These are phyloP conservation scores for Penium margaritaceum DNA, from an alignment of 139 green algal species.

Conservation along the genomic window DNA sequence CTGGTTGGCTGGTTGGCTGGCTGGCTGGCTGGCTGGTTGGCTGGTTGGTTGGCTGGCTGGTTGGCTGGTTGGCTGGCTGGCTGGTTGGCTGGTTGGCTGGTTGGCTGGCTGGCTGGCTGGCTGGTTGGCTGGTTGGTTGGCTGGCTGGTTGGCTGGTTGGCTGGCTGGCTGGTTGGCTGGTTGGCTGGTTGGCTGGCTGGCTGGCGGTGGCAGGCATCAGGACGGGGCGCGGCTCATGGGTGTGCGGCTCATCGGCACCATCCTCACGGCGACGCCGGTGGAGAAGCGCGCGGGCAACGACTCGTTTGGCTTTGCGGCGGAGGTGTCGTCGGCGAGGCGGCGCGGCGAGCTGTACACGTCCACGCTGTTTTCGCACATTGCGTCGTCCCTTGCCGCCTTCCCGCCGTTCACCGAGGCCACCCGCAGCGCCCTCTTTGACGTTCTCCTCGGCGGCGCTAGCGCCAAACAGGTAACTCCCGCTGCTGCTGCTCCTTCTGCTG, in stretches of 20 bases:
- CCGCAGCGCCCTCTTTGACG: conserved; percentile 15
- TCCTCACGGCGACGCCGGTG: conserved; percentile 1
- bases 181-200: too few species aligned
- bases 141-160: too few species aligned
- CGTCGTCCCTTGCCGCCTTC: background rate
- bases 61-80: too few species aligned
- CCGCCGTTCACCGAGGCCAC: conserved; percentile 8
- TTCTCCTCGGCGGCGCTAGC: conserved; percentile 14
- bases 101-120: too few species aligned
- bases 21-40: too few species aligned
- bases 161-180: too few species aligned
- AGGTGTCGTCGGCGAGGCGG: background rate
- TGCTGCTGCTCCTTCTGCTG: too few species aligned
- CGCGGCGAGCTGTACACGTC: background rate
- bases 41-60: too few species aligned
- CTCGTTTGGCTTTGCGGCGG: background rate
- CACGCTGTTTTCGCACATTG: conserved; percentile 4
- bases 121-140: too few species aligned
- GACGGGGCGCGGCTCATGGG: conserved; percentile 9
- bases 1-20: too few species aligned
- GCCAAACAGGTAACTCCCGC: conserved; percentile 12
- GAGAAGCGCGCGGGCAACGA: background rate
- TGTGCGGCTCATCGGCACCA: conserved; percentile 21
- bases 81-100: too few species aligned
- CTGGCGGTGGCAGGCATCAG: too few species aligned